Conservation (phyloP, 352 stramenopile species). For the Globisporangium ultimum region DNA sequence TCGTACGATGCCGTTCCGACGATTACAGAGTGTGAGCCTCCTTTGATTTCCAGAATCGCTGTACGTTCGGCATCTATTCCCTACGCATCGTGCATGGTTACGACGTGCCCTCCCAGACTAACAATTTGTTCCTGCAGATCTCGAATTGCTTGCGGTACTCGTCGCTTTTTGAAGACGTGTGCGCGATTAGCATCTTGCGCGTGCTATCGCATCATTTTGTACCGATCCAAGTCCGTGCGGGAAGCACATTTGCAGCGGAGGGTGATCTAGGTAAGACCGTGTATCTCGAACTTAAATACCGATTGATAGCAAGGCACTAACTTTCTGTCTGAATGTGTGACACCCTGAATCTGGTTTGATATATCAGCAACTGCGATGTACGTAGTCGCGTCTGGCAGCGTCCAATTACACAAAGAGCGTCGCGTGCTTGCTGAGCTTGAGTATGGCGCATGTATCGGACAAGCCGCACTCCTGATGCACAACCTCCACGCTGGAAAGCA, state of each 20-base stretch:
- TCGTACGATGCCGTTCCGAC: slow-evolving; percentile 43
- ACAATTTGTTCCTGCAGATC: slow-evolving; percentile 32
- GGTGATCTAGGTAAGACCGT: slow-evolving; percentile 43
- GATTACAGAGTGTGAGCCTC: slow-evolving; percentile 37
- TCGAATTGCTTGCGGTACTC: slow-evolving; percentile 77
- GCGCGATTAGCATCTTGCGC: slow-evolving; percentile 71
- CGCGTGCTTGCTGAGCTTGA: slow-evolving; percentile 60
- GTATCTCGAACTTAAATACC: not conserved
- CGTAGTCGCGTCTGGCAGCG: slow-evolving; percentile 59
- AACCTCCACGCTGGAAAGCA: slow-evolving; percentile 64
- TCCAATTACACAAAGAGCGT: slow-evolving; percentile 78
- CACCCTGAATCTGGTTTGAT: too few relatives aligned
- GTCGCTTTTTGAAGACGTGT: slow-evolving; percentile 79
- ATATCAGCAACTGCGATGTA: slow-evolving; percentile 72
- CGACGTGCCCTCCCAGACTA: too few relatives aligned
- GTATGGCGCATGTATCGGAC: slow-evolving; percentile 71
- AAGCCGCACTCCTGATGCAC: slow-evolving; percentile 67
- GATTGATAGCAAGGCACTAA: too few relatives aligned
- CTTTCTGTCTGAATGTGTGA: not conserved
- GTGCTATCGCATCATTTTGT: slow-evolving; percentile 79
- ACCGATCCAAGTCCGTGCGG: slow-evolving; percentile 39
- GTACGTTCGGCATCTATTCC: slow-evolving; percentile 21
- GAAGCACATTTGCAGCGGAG: slow-evolving; percentile 66
- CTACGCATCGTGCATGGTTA: too few relatives aligned
- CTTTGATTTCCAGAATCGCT: slow-evolving; percentile 70